Evolutionary conservation across 306 rosid genomes (phyloP).

Genomic region (Prunus davidiana): DNA sequence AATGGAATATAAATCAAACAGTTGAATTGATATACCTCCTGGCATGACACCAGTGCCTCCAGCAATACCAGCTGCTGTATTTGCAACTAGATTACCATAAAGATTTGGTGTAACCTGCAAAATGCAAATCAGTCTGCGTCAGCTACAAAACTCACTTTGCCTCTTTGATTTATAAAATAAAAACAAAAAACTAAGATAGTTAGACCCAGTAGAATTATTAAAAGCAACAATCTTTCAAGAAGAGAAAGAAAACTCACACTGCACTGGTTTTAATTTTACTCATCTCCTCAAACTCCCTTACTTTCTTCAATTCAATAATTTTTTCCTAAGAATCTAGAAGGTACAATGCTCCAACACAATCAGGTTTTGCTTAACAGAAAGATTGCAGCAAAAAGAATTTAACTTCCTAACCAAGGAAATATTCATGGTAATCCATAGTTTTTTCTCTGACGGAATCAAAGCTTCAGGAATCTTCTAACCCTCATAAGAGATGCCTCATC

Average conservation of each 20-base stretch:
- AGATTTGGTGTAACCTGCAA: constrained; percentile 88
- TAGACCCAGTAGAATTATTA: not conserved
- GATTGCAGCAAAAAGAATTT: not conserved
- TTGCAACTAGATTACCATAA: constrained; percentile 84
- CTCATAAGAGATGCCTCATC: not conserved
- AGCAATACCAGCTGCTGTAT: constrained; percentile 87
- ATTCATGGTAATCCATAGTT: not conserved
- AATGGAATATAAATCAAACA: not conserved
- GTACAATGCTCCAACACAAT: not conserved
- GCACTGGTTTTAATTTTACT: not conserved
- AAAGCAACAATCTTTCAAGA: not conserved
- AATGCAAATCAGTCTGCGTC: constrained; percentile 9
- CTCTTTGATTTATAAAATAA: not conserved
- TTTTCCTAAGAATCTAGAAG: not conserved
- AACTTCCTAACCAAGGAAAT: not conserved
- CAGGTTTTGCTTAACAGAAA: not conserved
- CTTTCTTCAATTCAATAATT: not conserved
- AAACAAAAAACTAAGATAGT: not conserved
- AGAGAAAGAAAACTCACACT: not conserved
- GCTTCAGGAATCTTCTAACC: not conserved
- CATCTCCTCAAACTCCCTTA: not conserved
- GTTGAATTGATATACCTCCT: constrained; percentile 49
- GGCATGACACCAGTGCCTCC: constrained; percentile 96
- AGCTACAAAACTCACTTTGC: constrained; percentile 7
- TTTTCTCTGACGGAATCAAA: not conserved